Conservation (phyloP, 2,329 filamentous ascomycete species). For the Malbranchea cinnamomea region DNA sequence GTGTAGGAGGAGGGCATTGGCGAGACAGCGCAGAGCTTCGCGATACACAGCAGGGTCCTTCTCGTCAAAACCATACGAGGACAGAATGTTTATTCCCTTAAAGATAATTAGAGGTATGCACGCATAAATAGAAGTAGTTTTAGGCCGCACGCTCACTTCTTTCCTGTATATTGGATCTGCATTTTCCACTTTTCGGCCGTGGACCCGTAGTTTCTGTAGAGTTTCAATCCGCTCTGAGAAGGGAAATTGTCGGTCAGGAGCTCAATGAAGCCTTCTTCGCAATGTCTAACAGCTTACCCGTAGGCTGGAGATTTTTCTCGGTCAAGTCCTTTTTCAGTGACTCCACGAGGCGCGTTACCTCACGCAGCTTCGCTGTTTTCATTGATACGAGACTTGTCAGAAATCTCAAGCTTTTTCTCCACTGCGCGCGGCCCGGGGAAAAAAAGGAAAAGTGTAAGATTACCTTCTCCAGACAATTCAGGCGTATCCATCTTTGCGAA, state of each 20-base stretch:
- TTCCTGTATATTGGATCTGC: constrained; percentile 75
- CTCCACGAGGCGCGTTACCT: constrained; percentile 50
- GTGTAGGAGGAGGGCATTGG: constrained; percentile 66
- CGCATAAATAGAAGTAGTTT: too few relatives aligned
- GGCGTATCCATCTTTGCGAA: constrained; percentile 11
- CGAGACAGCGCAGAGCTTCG: constrained; percentile 67
- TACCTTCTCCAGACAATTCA: constrained; percentile 9
- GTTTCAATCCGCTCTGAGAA: constrained; percentile 23
- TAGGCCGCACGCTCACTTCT: too few relatives aligned
- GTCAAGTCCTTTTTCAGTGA: constrained; percentile 48
- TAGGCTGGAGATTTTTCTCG: constrained; percentile 40
- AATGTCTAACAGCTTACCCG: constrained; percentile 41
- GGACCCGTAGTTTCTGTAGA: constrained; percentile 55
- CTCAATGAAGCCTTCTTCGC: too few relatives aligned
- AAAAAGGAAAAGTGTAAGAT: neutral
- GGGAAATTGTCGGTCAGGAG: neutral
- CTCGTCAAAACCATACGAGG: constrained; percentile 57
- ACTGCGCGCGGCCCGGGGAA: neutral
- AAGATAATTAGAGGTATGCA: constrained; percentile 1
- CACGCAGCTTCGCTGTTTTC: constrained; percentile 52
- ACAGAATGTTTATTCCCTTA: constrained; percentile 61
- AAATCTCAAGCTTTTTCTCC: neutral
- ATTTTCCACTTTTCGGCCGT: constrained; percentile 55
- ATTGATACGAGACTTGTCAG: too few relatives aligned
- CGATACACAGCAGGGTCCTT: constrained; percentile 48